These are phyloP conservation scores for Madurella fahalii DNA, from an alignment of 2,329 filamentous ascomycete species.

Conservation along the genomic window DNA sequence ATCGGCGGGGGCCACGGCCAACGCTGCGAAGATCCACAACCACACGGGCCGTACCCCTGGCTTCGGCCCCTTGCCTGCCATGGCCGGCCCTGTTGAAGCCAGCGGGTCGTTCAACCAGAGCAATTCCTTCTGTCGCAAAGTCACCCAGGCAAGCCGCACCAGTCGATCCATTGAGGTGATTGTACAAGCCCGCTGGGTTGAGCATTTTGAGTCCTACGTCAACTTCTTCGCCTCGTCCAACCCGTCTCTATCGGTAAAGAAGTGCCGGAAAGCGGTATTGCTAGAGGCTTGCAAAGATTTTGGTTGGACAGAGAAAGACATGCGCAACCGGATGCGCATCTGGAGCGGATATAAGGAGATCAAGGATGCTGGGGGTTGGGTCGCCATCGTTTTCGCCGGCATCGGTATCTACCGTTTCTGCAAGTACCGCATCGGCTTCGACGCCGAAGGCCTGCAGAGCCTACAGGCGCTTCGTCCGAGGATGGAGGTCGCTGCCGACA, in stretches of 20 bases:
- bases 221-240: too few relatives aligned
- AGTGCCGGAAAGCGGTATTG: slow-evolving; percentile 48
- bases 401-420: slow-evolving; percentile 57
- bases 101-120: too few relatives aligned
- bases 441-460: slow-evolving; percentile 42
- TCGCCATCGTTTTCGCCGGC: slow-evolving; percentile 52
- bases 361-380: slow-evolving; percentile 53
- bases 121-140: too few relatives aligned
- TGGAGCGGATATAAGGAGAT: slow-evolving; percentile 59
- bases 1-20: too few relatives aligned
- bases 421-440: slow-evolving; percentile 55
- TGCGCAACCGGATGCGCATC: slow-evolving; percentile 41
- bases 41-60: too few relatives aligned
- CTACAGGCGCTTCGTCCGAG: slow-evolving; percentile 42
- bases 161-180: too few relatives aligned
- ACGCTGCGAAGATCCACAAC: too few relatives aligned
- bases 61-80: too few relatives aligned
- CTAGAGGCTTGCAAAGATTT: slow-evolving; percentile 52
- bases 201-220: too few relatives aligned
- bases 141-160: too few relatives aligned
- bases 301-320: slow-evolving; percentile 53
- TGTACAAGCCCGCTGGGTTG: too few relatives aligned
- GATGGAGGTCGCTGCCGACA: slow-evolving; percentile 51
- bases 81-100: too few relatives aligned
- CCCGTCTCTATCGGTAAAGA: slow-evolving; percentile 36